Evolutionary conservation across 352 stramenopile genomes (phyloP).

Genomic region (Thalassiosira pacifica): DNA sequence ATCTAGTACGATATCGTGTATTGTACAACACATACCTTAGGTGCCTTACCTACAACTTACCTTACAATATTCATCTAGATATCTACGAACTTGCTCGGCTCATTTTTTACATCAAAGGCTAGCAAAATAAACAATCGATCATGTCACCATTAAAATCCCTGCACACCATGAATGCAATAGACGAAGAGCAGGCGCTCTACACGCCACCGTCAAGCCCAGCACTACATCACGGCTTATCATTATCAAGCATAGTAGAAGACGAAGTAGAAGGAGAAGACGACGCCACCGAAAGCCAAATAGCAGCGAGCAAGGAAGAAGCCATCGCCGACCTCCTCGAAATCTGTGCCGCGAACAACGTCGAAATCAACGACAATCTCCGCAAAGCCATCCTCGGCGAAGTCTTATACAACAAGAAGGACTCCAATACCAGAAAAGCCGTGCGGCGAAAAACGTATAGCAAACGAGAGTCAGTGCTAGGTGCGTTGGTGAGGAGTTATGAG

Average conservation of each 20-base stretch:
- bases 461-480: slow-evolving; percentile 34
- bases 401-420: slow-evolving; percentile 10
- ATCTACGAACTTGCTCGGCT: too few species aligned
- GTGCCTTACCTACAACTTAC: too few species aligned
- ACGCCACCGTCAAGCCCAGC: too few species aligned
- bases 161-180: too few species aligned
- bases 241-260: not conserved
- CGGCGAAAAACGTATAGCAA: slow-evolving; percentile 19
- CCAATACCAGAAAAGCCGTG: not conserved
- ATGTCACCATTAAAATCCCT: too few species aligned
- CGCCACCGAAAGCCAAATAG: slow-evolving; percentile 15
- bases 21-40: too few species aligned
- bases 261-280: not conserved
- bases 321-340: slow-evolving; percentile 37
- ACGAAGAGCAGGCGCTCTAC: too few species aligned
- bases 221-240: too few species aligned
- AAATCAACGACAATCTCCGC: slow-evolving; percentile 43
- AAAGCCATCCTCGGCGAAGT: slow-evolving; percentile 40
- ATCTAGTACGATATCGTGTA: too few species aligned
- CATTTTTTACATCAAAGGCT: too few species aligned
- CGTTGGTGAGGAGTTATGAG: slow-evolving; percentile 14
- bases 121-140: too few species aligned
- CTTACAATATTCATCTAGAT: too few species aligned
- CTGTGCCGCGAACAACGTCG: slow-evolving; percentile 38
- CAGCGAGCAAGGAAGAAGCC: not conserved